Evolutionary conservation across 805 yeast genomes (phyloP), one percentile per base, ranked within the genome.

Genomic region (Pichia kluyveri): DNA sequence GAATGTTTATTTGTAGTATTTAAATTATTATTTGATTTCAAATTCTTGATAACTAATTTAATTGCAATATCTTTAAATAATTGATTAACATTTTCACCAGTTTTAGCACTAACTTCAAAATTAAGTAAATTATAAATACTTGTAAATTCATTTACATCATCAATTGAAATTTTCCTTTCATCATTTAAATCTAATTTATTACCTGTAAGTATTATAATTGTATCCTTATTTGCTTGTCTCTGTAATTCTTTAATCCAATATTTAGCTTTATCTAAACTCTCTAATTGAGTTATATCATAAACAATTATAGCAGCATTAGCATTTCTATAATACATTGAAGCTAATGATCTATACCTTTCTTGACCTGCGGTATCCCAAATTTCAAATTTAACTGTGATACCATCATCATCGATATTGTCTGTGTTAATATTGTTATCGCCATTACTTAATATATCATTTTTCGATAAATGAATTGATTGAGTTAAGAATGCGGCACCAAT

Each of bases 401-500:
- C 42, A 34, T 48, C 48, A 30, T 18, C 19, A 19, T 28, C 42
- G 8, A 38, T 34, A 6, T 34, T 45, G 3, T 26, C 27, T 4
- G 38, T 12, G 46, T 76, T 77, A 79, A 59, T 18, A 76, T 73
- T 5, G n/a, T 38, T 23, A 18, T 46, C 49, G 8, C 37, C 45
- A 36, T 32, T 31, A 32, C 40, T 31, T 19, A 48, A 17, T 17
- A 36, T 44, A 10, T 34, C 37, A 12, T 12, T 7, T 15, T 15
- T 34, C 1, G n/a, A 7, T 15, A 34, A 34, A 34, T 34, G 37
- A 42, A 83, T 76, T 3, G 80, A 71, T 59, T 82, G 89, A 1
- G 91, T 83, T 45, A 83, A 69, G 62, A 84, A 85, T 2, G 93
- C 95, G 1, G 95, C 95, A 1, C 95, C 93, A 47, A 85, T 85